Evolutionary conservation across 345 rosid genomes (phyloP).

Genomic region (Nephelium lappaceum): DNA sequence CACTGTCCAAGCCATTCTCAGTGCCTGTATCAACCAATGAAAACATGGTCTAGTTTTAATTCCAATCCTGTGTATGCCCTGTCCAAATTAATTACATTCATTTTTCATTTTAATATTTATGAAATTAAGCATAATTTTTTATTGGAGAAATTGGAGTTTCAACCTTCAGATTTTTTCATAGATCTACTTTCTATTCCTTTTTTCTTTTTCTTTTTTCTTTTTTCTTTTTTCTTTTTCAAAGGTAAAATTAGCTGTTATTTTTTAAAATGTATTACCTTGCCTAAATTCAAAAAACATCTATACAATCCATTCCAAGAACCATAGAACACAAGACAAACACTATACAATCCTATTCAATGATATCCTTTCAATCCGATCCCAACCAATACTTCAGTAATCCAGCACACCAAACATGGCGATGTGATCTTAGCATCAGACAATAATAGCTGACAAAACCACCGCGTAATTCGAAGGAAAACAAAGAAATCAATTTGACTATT

Average conservation of each 20-base stretch:
- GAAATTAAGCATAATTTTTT: no score
- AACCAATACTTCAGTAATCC: not conserved
- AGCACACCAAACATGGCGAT: not conserved
- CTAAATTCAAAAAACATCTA: not conserved
- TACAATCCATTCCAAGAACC: no score
- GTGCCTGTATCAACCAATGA: constrained; percentile 27
- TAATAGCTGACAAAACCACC: not conserved
- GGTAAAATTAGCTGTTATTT: no score
- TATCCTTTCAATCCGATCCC: not conserved
- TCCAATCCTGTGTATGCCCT: not conserved
- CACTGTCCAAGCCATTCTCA: constrained; percentile 28
- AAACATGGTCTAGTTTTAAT: not conserved
- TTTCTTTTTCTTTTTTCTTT: no score
- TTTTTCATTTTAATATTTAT: no score
- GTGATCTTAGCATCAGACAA: not conserved
- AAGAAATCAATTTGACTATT: not conserved
- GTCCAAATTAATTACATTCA: not conserved
- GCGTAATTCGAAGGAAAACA: not conserved
- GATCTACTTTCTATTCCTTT: no score
- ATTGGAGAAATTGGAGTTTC: no score
- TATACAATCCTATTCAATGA: not conserved
- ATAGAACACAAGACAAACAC: not conserved
- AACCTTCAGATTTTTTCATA: no score
- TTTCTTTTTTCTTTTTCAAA: no score
- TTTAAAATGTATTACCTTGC: not conserved